Evolutionary conservation across 139 green algal species (phyloP).

Genomic region (Klebsormidium nitens): DNA sequence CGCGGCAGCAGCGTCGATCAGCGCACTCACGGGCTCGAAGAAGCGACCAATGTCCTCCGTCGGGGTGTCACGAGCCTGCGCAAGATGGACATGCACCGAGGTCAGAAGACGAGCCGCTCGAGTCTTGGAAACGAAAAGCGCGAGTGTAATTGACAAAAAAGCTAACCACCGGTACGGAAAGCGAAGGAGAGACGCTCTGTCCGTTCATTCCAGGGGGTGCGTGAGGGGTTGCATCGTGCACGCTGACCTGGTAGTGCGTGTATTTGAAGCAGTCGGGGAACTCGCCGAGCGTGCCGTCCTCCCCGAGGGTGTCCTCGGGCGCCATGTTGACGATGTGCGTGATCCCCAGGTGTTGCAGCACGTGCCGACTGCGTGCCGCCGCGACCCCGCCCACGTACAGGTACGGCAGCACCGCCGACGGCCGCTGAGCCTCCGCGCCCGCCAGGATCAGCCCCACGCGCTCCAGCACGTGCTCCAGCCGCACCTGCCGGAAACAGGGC

Average conservation of each 20-base stretch:
- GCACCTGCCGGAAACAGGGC: slow-evolving; percentile 11
- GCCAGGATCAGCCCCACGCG: slow-evolving; percentile 5
- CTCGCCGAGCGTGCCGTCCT: background rate
- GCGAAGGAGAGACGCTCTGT: no score
- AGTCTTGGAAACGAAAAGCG: no score
- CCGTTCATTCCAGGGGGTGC: no score
- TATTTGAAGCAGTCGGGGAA: slow-evolving; percentile 48
- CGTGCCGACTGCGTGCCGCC: slow-evolving; percentile 59
- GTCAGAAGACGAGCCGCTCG: no score
- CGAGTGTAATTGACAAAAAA: no score
- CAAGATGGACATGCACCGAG: no score
- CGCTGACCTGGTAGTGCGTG: no score
- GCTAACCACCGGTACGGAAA: no score
- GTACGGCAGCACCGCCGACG: slow-evolving; percentile 42
- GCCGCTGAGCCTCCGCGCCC: slow-evolving; percentile 8
- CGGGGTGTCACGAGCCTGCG: slow-evolving; percentile 68
- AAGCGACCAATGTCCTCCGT: slow-evolving; percentile 64
- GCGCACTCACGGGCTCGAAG: slow-evolving; percentile 53
- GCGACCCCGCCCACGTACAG: slow-evolving; percentile 75
- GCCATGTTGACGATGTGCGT: slow-evolving; percentile 68
- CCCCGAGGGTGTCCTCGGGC: background rate
- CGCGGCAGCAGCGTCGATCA: slow-evolving; percentile 57
- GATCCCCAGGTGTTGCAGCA: slow-evolving; percentile 74
- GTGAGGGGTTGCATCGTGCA: no score
- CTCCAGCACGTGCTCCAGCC: slow-evolving; percentile 20